Base-by-base conservation (phyloP, 805 yeast genomes). In the Jamesozyma jinghongensis region DNA sequence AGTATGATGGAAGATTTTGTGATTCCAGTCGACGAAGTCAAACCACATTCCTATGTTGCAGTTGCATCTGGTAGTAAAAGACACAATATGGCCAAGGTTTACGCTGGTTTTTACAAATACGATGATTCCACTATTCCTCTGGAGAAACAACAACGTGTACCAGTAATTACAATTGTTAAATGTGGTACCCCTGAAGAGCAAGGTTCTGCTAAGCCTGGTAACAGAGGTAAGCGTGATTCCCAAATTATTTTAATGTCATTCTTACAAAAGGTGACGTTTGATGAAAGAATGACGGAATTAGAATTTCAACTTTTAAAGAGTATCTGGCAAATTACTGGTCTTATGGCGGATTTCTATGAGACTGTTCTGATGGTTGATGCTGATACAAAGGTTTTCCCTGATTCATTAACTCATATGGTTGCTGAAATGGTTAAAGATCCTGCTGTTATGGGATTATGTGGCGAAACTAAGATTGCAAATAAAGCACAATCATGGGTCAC, bases 11-110 rank as follows among this genome's bases (percentile, higher is more conserved):
- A 80, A 10, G 86, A 82, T 53, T 75, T 87, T 51, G 71, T 75
- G 6, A 68, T 73, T 28, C 83, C 85, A 0, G 73, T 70, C 8
- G 94, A 85, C 16, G 79, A 85, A 13, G 96, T 86, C 5, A 64
- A 75, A 56, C 75, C 97, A 0, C 71, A 78, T 54, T 87, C 97
- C 0, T 90, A 92, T 59, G 95, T 92, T 29, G 94, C 97, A 6
- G 97, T 92, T 32, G 95, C 95, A 3, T 83, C 83, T 52, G 98
- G 98, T 51, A 53, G 84, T 3, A 92, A 86, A 66, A 81, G 98
- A 59, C 98, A 92, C 58, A 92, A 92, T 60, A 87, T 88, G 95
- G 97, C 98, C 22, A 90, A 88, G 63, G 87, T 90, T 2, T 90
- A 86, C 56, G 80, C 95, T 11, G 98, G 98, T 0, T 92, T 85